Evolutionary conservation across 352 stramenopile species (phyloP).

Genomic region (Peronospora destructor): DNA sequence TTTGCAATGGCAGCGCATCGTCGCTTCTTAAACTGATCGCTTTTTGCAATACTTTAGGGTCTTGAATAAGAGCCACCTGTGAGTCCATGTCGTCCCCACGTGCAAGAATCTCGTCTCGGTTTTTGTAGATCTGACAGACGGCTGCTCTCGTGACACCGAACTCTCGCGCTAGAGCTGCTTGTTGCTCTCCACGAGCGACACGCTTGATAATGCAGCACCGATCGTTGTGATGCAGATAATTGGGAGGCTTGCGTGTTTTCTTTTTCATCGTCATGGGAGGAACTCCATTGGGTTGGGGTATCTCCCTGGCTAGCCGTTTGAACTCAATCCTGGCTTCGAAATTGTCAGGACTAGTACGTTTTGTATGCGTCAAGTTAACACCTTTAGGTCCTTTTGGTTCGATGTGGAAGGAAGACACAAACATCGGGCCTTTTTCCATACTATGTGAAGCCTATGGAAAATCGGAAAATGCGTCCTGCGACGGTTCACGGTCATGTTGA

Average conservation of each 20-base stretch:
- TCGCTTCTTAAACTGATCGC: neutral
- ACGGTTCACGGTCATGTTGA: neutral
- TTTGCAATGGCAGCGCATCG: neutral
- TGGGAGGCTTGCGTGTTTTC: neutral
- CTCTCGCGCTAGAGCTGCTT: slow-evolving; percentile 1
- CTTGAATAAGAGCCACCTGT: neutral
- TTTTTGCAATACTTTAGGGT: neutral
- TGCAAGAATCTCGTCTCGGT: neutral
- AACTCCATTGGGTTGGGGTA: neutral
- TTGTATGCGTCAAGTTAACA: neutral
- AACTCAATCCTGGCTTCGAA: neutral
- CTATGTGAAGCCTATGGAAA: neutral
- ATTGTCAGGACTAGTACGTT: neutral
- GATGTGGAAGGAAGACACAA: neutral
- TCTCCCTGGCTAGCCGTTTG: neutral
- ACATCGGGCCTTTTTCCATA: neutral
- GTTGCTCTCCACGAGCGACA: neutral
- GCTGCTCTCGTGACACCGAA: slow-evolving; percentile 5
- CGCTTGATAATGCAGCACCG: slow-evolving; percentile 1
- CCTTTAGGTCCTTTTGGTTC: neutral
- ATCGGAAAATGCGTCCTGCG: neutral
- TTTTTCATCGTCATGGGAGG: neutral
- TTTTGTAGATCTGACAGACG: neutral
- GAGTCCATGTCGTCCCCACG: neutral
- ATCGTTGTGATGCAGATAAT: neutral